phyloP scores from a whole-genome alignment of 2,329 filamentous ascomycete genomes.

The Periconia macrospinosa region DNA sequence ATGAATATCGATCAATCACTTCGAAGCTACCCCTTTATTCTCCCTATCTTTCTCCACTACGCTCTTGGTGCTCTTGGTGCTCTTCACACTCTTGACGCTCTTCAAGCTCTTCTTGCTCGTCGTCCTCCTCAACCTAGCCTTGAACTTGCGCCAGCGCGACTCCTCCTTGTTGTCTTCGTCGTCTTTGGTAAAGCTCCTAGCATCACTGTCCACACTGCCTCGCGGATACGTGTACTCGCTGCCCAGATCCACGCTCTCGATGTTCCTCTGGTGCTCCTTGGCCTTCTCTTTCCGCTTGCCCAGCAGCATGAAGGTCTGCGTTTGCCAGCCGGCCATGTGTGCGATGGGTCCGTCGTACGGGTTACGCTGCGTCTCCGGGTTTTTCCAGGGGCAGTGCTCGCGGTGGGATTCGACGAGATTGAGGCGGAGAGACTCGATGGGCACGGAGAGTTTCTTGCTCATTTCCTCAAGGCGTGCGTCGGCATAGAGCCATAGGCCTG shows the following conservation, averaged over 20 bases:
- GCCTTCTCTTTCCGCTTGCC: slow-evolving; percentile 18
- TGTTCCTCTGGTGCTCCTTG: slow-evolving; percentile 10
- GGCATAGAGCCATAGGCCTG: slow-evolving; percentile 89
- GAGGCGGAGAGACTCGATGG: slow-evolving; percentile 33
- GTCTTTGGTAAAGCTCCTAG: slow-evolving; percentile 2
- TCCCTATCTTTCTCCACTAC: slow-evolving; percentile 13
- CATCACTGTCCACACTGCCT: slow-evolving; percentile 20
- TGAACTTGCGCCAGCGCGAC: slow-evolving; percentile 41
- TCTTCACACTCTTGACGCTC: slow-evolving; percentile 34
- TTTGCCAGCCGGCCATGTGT: slow-evolving; percentile 40
- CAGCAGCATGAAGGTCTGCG: slow-evolving; percentile 36
- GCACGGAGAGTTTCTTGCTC: slow-evolving; percentile 34
- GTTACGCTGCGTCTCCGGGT: slow-evolving; percentile 36
- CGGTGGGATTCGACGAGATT: slow-evolving; percentile 43
- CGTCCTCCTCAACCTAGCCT: slow-evolving; percentile 36
- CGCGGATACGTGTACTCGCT: slow-evolving; percentile 20
- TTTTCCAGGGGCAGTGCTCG: slow-evolving; percentile 47
- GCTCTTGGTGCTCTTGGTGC: slow-evolving; percentile 29
- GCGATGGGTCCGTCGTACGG: slow-evolving; percentile 31
- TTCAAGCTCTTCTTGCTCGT: slow-evolving; percentile 39
- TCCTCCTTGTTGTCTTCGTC: slow-evolving; percentile 19
- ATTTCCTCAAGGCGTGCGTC: slow-evolving; percentile 35
- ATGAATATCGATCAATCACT: background rate
- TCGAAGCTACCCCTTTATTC: slow-evolving; percentile 1
- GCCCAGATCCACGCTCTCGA: slow-evolving; percentile 28